Evolutionary conservation across 371 early-diverging fungal species (phyloP).

Genomic region (Mucor irregularis): DNA sequence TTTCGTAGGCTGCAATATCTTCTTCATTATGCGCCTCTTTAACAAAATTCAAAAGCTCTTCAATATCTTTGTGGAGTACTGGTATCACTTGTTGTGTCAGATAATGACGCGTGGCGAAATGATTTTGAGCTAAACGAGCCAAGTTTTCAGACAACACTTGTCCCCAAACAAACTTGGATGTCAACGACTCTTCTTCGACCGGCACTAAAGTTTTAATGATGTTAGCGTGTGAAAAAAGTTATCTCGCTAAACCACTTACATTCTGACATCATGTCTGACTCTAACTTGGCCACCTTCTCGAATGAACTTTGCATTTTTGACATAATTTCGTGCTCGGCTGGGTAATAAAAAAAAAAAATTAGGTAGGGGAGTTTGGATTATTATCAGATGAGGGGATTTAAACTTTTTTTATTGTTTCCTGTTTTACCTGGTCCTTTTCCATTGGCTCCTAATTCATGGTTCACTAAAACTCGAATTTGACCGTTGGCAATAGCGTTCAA

Average conservation of each 20-base stretch:
- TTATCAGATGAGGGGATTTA: too few species aligned
- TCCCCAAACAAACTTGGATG: conserved; percentile 73
- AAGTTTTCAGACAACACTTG: conserved; percentile 70
- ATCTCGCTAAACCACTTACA: conserved; percentile 33
- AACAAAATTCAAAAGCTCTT: conserved; percentile 37
- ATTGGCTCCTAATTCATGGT: conserved; percentile 39
- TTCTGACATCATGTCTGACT: conserved; percentile 62
- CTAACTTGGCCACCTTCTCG: conserved; percentile 57
- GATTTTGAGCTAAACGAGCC: conserved; percentile 61
- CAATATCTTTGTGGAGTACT: conserved; percentile 58
- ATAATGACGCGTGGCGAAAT: conserved; percentile 74
- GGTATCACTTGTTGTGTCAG: conserved; percentile 63
- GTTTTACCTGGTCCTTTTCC: conserved; percentile 26
- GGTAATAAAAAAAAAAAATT: background rate
- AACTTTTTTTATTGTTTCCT: too few species aligned
- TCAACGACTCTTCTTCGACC: conserved; percentile 55
- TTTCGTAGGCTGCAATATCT: conserved; percentile 18
- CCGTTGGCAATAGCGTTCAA: conserved; percentile 72
- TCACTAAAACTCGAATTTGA: conserved; percentile 60
- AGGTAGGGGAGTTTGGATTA: background rate
- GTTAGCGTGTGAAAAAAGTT: background rate
- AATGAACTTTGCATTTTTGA: conserved; percentile 53
- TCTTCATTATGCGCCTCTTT: conserved; percentile 14
- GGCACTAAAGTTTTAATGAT: conserved; percentile 20
- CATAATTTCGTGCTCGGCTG: conserved; percentile 55